Percentiles rank a stretch among this genome's conserved stretches.
These are phyloP conservation scores for Zopfia rhizophila DNA, from an alignment of 2,329 filamentous ascomycete genomes.

Conservation along the genomic window DNA sequence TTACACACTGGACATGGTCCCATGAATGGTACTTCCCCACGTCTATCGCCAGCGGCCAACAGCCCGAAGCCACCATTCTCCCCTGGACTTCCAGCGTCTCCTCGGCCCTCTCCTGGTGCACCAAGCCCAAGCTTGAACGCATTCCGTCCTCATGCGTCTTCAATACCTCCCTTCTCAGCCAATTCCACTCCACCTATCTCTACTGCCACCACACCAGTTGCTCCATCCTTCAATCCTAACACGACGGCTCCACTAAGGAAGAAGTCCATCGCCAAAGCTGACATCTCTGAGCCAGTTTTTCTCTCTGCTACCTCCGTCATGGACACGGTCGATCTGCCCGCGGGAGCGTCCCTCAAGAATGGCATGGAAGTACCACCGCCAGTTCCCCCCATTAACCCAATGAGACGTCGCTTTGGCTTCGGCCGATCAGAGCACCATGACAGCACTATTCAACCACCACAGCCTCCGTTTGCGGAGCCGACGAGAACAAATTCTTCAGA, in stretches of 20 bases:
- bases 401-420: conserved; percentile 62
- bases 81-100: conserved; percentile 47
- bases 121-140: conserved; percentile 45
- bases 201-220: conserved; percentile 55
- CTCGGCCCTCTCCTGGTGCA: conserved; percentile 49
- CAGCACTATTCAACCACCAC: conserved; percentile 51
- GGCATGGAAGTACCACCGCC: conserved; percentile 58
- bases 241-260: conserved; percentile 57
- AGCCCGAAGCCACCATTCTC: conserved; percentile 33
- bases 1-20: conserved; percentile 43
- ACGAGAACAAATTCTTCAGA: conserved; percentile 58
- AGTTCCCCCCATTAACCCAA: conserved; percentile 69
- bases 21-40: conserved; percentile 33
- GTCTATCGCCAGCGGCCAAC: conserved; percentile 32
- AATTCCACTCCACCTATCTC: conserved; percentile 65
- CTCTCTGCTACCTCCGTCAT: conserved; percentile 67
- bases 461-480: conserved; percentile 43
- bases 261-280: conserved; percentile 67
- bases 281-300: conserved; percentile 70
- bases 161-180: conserved; percentile 60
- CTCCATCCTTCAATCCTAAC: conserved; percentile 44
- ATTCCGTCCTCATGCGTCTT: conserved; percentile 55
- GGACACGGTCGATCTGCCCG: conserved; percentile 66
- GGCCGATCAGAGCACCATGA: conserved; percentile 52
- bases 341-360: conserved; percentile 65